Percentiles rank a stretch among this genome's conserved stretches.
phyloP scores from a whole-genome alignment of 2,329 filamentous ascomycete genomes.

The Phoma herbarum region DNA sequence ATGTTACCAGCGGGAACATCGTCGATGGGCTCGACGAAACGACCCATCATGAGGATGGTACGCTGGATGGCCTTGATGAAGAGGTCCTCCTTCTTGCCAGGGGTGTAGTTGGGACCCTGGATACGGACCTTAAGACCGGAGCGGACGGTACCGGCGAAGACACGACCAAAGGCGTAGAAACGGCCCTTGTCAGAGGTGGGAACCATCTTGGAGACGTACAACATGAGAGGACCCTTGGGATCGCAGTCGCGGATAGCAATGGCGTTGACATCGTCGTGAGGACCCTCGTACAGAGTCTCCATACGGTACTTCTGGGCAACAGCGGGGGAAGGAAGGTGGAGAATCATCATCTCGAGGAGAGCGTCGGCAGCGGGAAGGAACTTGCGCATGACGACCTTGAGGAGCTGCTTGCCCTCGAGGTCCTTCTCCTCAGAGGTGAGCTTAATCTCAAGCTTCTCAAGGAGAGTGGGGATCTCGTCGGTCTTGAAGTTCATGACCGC shows the following conservation, averaged over 20 bases:
- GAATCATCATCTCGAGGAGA: constrained; percentile 99
- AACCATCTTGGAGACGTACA: constrained; percentile 99
- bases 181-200: constrained; percentile 99
- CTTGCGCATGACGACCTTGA: constrained; percentile 98
- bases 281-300: constrained; percentile 99
- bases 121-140: constrained; percentile 99
- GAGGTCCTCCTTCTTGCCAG: constrained; percentile 98
- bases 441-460: constrained; percentile 96
- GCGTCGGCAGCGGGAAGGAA: constrained; percentile 98
- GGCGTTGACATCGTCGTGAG: constrained; percentile 87
- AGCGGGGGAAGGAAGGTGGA: constrained; percentile 95
- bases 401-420: constrained; percentile 95
- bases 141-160: constrained; percentile 97
- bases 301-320: constrained; percentile 97
- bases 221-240: constrained; percentile 97
- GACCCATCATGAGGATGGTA: constrained; percentile 99
- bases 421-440: constrained; percentile 85
- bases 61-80: constrained; percentile 99
- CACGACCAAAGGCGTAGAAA: constrained; percentile 99
- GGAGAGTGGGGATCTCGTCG: constrained; percentile 82
- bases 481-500: constrained; percentile 99
- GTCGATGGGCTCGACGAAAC: constrained; percentile 98
- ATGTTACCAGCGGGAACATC: constrained; percentile 99
- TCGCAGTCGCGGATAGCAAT: constrained; percentile 99
- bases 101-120: constrained; percentile 98